Evolutionary conservation across 2,329 filamentous ascomycete species (phyloP).

Genomic region (Pseudocercospora pini-densiflorae): DNA sequence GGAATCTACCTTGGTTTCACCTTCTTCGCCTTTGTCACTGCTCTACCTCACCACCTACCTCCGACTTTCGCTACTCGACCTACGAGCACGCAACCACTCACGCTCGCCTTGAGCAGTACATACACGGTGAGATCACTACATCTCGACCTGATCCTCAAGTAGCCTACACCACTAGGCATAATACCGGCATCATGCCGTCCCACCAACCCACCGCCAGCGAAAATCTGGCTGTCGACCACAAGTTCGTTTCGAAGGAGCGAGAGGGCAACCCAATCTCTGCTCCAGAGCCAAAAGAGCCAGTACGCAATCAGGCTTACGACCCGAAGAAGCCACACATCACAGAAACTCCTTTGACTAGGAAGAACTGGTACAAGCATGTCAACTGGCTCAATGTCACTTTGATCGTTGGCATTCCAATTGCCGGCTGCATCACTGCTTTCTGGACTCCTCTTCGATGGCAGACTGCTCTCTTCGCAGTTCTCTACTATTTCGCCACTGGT

Average conservation of each 20-base stretch:
- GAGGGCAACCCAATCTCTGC: conserved; percentile 8
- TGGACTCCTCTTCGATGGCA: conserved; percentile 76
- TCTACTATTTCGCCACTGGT: conserved; percentile 80
- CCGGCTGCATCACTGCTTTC: conserved; percentile 73
- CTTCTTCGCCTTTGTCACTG: conserved; percentile 4
- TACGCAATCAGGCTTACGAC: conserved; percentile 58
- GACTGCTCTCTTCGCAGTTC: conserved; percentile 73
- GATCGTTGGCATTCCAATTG: conserved; percentile 76
- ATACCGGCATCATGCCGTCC: conserved; percentile 52
- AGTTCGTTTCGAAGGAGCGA: conserved; percentile 26
- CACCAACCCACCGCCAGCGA: conserved; percentile 50
- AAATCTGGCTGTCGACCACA: conserved; percentile 23
- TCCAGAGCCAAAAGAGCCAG: conserved; percentile 49
- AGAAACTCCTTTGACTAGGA: conserved; percentile 76
- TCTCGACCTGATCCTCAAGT: not conserved
- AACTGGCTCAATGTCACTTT: conserved; percentile 90
- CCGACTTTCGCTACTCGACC: not conserved
- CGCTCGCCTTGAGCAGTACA: conserved; percentile 5
- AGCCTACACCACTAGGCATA: conserved; percentile 6
- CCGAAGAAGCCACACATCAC: conserved; percentile 83
- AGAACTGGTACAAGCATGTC: conserved; percentile 90
- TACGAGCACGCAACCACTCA: conserved; percentile 1
- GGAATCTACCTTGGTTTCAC: not conserved
- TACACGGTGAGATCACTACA: not conserved
- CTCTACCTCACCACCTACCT: not conserved